phyloP scores from a whole-genome alignment of 1,284 basidiomycete genomes.

The Cutaneotrichosporon sp. region DNA sequence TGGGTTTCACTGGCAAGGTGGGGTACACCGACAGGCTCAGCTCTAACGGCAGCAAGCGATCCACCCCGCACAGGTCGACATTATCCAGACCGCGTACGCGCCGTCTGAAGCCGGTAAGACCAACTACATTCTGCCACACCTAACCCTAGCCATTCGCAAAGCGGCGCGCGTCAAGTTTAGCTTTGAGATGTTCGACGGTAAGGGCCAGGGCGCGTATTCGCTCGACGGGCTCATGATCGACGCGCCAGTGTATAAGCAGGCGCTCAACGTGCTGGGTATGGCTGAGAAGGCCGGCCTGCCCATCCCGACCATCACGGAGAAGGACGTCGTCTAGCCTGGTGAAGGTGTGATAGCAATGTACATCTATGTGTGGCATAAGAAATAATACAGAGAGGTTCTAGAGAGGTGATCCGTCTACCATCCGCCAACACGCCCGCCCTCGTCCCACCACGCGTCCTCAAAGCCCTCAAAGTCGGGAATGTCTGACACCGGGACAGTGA shows the following conservation, averaged over 20 bases:
- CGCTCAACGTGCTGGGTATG: conserved; percentile 59
- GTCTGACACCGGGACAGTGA: conserved; percentile 21
- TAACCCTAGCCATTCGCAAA: conserved; percentile 59
- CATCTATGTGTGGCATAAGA: neutral
- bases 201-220: conserved; percentile 59
- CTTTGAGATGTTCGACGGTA: conserved; percentile 37
- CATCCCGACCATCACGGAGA: conserved; percentile 52
- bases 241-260: conserved; percentile 72
- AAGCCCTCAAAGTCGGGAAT: conserved; percentile 33
- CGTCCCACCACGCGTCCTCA: conserved; percentile 38
- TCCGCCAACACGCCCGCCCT: conserved; percentile 42
- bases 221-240: conserved; percentile 79
- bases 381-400: neutral
- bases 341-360: neutral
- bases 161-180: conserved; percentile 61
- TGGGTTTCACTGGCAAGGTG: conserved; percentile 84
- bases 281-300: conserved; percentile 61
- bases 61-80: conserved; percentile 76
- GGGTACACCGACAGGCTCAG: conserved; percentile 3
- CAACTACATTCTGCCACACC: conserved; percentile 34
- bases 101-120: conserved; percentile 63
- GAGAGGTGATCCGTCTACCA: conserved; percentile 26
- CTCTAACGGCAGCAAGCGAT: conserved; percentile 71
- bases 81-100: conserved; percentile 72
- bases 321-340: conserved; percentile 15